A percentile compares a stretch with the other conserved stretches of the same genome.
Conservation (phyloP, 352 stramenopile species). For the Phytophthora foliorum region DNA sequence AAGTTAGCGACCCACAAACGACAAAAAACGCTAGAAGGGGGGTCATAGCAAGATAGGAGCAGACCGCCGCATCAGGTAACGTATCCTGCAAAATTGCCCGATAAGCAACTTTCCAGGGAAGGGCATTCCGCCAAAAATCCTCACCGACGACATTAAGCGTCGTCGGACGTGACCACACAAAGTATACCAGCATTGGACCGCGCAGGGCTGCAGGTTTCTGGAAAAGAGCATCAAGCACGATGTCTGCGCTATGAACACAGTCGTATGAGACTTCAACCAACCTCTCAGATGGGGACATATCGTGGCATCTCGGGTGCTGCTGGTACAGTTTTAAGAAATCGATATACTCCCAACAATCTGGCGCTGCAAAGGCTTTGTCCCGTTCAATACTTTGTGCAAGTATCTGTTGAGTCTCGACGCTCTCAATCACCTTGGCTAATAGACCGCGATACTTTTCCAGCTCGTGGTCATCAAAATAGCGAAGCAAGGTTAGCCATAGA, state of each 20-base stretch:
- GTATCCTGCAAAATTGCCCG: slow-evolving; percentile 44
- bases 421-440: slow-evolving; percentile 49
- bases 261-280: slow-evolving; percentile 33
- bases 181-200: slow-evolving; percentile 53
- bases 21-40: slow-evolving; percentile 58
- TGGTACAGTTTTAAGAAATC: slow-evolving; percentile 47
- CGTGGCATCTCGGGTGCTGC: slow-evolving; percentile 28
- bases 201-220: slow-evolving; percentile 31
- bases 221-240: slow-evolving; percentile 38
- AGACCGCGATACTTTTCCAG: slow-evolving; percentile 53
- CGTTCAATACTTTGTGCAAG: slow-evolving; percentile 28
- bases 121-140: slow-evolving; percentile 51
- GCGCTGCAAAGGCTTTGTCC: slow-evolving; percentile 29
- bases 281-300: slow-evolving; percentile 27
- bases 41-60: slow-evolving; percentile 47
- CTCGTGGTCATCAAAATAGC: slow-evolving; percentile 59
- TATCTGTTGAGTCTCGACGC: slow-evolving; percentile 46
- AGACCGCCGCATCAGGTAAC: slow-evolving; percentile 31
- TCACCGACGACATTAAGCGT: slow-evolving; percentile 41
- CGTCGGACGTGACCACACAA: slow-evolving; percentile 56
- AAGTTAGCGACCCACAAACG: slow-evolving; percentile 40
- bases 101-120: slow-evolving; percentile 52
- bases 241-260: slow-evolving; percentile 29
- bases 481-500: slow-evolving; percentile 56
- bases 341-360: slow-evolving; percentile 46